phyloP scores from a whole-genome alignment of 805 yeast genomes.

The Candida endomychidarum region DNA sequence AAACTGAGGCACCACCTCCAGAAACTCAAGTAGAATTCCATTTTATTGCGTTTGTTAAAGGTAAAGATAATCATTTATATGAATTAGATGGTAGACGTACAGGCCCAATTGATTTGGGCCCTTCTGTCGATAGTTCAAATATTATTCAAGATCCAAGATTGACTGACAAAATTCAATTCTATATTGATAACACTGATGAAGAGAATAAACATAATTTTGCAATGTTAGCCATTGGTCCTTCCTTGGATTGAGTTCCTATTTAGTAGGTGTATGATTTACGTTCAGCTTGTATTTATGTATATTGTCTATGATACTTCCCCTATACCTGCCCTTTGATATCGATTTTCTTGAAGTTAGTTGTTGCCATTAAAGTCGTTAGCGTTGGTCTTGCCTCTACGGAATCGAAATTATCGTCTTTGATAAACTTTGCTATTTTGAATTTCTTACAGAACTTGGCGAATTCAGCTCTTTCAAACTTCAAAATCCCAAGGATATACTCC shows the following conservation, averaged over 20 bases:
- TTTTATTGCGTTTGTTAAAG: conserved; percentile 70
- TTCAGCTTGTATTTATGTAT: background rate
- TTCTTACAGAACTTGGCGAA: conserved; percentile 43
- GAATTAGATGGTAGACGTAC: conserved; percentile 88
- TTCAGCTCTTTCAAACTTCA: conserved; percentile 41
- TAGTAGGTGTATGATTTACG: too few species aligned
- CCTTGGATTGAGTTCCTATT: conserved; percentile 45
- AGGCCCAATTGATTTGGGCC: conserved; percentile 71
- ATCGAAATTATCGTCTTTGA: conserved; percentile 25
- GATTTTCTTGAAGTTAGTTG: conserved; percentile 51
- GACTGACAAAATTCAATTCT: conserved; percentile 57
- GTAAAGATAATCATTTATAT: conserved; percentile 56
- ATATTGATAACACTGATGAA: conserved; percentile 63
- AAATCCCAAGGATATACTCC: conserved; percentile 36
- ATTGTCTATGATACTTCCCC: background rate
- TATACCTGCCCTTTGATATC: conserved; percentile 90
- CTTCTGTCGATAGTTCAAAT: conserved; percentile 36
- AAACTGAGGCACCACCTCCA: conserved; percentile 66
- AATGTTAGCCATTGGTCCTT: conserved; percentile 74
- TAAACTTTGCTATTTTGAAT: conserved; percentile 35
- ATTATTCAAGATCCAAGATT: conserved; percentile 55
- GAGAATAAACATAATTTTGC: conserved; percentile 65
- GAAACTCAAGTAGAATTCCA: conserved; percentile 58
- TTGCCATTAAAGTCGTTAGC: conserved; percentile 31
- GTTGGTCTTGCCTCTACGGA: conserved; percentile 36